Conservation (phyloP, 2,329 filamentous ascomycete species). For the Fusarium sp. region DNA sequence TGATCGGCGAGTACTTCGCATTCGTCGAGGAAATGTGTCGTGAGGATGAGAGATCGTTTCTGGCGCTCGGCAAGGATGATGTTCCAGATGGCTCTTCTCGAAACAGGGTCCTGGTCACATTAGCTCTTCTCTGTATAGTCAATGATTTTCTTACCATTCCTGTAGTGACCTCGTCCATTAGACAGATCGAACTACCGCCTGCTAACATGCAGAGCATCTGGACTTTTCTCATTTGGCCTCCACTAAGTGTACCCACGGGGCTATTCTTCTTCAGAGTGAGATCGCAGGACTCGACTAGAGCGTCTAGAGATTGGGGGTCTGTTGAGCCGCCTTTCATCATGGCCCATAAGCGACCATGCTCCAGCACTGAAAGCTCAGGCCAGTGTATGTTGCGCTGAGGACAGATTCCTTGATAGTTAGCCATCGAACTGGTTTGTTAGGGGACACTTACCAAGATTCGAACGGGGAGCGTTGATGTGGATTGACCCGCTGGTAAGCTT, state of each 20-base stretch:
- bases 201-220: slow-evolving; percentile 92
- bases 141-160: background rate
- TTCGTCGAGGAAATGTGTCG: slow-evolving; percentile 89
- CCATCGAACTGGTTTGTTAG: slow-evolving; percentile 18
- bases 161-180: slow-evolving; percentile 72
- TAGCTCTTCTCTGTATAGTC: background rate
- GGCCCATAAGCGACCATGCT: slow-evolving; percentile 12
- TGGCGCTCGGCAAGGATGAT: slow-evolving; percentile 85
- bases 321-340: slow-evolving; percentile 17
- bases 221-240: slow-evolving; percentile 87
- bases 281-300: slow-evolving; percentile 76
- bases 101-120: slow-evolving; percentile 81
- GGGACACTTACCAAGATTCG: background rate
- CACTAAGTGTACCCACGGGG: slow-evolving; percentile 78
- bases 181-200: slow-evolving; percentile 71
- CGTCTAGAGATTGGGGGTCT: slow-evolving; percentile 17
- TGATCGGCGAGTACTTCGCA: slow-evolving; percentile 85
- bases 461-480: background rate
- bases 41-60: slow-evolving; percentile 81
- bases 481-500: slow-evolving; percentile 5
- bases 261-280: slow-evolving; percentile 77
- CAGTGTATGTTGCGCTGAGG: slow-evolving; percentile 27
- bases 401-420: slow-evolving; percentile 5
- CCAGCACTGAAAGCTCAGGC: slow-evolving; percentile 16
- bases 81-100: slow-evolving; percentile 87